Base-by-base conservation (phyloP, 2,329 filamentous ascomycete genomes). In the Zasmidium citrigriseum region DNA sequence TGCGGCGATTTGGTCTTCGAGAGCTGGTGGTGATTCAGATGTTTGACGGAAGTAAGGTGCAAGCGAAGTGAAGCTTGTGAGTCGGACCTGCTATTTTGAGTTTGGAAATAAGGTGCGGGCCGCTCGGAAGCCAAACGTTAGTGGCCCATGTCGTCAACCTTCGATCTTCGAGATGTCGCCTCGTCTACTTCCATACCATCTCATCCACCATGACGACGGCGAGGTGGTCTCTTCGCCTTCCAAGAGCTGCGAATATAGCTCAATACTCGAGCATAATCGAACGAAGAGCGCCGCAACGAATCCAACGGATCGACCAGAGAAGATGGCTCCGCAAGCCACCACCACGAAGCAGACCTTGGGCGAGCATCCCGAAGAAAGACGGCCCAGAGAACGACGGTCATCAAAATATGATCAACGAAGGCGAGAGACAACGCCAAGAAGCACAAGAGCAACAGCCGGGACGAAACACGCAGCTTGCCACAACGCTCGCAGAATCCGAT, bases 401-500 rank as follows among this genome's bases (percentile, higher is more conserved):
- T n/a, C 20, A 38, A 16, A 38, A 52, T 3, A 21, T 50, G n/a
- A 25, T 25, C 16, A 21, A 49, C 45, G 49, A 46, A 24, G 34
- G 52, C 9, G 38, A 47, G 46, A 55, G 59, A 24, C 44, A 65
- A 10, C 54, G 58, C 25, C 60, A 60, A 46, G 49, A 49, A 52
- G 41, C 54, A 27, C 54, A 46, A 44, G 18, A 58, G 25, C 60
- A 55, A 45, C 59, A 59, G 71, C 73, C n/a, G 11, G 65, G 66
- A 20, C 60, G 61, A 18, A 70, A 69, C 49, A 61, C 74, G 12
- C 73, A 80, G 58, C 74, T 77, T 48, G 74, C 80, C 21, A 76
- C 79, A 25, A 70, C 74, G 34, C 76, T 84, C 50, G 74, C 78
- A 46, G 71, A 78, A 50, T 73, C 77, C 45, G 72, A 82, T 9